Evolutionary conservation across 352 stramenopile species (phyloP).

Genomic region (Pseudoperonospora humuli): DNA sequence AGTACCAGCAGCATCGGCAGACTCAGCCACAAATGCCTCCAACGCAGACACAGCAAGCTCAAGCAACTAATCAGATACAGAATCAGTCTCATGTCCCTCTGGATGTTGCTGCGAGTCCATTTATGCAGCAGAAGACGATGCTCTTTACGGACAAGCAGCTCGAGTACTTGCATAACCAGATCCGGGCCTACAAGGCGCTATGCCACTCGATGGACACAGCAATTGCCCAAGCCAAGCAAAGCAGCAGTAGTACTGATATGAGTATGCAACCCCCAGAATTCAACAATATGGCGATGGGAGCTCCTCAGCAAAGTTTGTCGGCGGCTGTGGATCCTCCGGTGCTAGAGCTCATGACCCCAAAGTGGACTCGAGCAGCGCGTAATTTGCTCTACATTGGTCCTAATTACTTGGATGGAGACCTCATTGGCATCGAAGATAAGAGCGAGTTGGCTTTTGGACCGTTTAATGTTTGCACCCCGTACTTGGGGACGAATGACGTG

Average conservation of each 20-base stretch:
- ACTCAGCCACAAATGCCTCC: conserved; percentile 13
- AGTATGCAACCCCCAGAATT: not conserved
- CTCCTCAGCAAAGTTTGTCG: not conserved
- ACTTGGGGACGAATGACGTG: conserved; percentile 62
- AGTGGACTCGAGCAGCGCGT: conserved; percentile 50
- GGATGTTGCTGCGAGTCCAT: conserved; percentile 46
- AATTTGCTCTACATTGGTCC: conserved; percentile 55
- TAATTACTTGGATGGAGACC: conserved; percentile 56
- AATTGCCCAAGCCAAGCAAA: conserved; percentile 26
- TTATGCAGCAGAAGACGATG: conserved; percentile 52
- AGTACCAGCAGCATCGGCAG: conserved; percentile 55
- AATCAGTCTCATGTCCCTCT: conserved; percentile 15
- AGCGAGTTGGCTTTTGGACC: conserved; percentile 43
- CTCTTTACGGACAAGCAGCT: conserved; percentile 84
- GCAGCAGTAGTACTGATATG: not conserved
- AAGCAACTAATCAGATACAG: conserved; percentile 17
- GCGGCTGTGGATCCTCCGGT: conserved; percentile 4
- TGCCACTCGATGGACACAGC: conserved; percentile 79
- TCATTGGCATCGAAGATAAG: conserved; percentile 54
- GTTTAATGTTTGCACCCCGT: conserved; percentile 49
- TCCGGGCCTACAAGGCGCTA: conserved; percentile 74
- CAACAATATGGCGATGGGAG: not conserved
- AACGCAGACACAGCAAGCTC: not conserved
- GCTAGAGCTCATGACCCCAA: conserved; percentile 38
- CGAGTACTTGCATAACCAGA: conserved; percentile 80